Percentiles rank a stretch among this genome's conserved stretches.
phyloP scores from a whole-genome alignment of 2,329 filamentous ascomycete genomes.

The Fusarium gaditjirri region DNA sequence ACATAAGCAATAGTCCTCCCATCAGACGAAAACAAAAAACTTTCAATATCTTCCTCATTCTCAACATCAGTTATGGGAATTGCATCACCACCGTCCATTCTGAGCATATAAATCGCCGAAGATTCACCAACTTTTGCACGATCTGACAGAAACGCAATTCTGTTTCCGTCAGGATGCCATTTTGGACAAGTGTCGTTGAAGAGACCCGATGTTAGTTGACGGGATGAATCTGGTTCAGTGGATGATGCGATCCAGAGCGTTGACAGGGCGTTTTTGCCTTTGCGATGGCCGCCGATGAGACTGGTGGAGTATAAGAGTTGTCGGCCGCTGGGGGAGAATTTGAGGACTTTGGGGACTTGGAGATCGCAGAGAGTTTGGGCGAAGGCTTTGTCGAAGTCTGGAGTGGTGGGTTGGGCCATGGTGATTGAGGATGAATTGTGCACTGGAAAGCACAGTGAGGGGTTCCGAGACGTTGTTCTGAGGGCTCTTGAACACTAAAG shows the following conservation, averaged over 20 bases:
- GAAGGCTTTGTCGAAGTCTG: constrained; percentile 9
- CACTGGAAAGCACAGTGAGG: not conserved
- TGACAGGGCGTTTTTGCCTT: constrained; percentile 20
- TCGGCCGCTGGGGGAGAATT: constrained; percentile 11
- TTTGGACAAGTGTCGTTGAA: not conserved
- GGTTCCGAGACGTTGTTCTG: too few species aligned
- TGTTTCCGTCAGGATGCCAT: constrained; percentile 21
- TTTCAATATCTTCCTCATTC: constrained; percentile 21
- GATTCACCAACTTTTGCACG: constrained; percentile 44
- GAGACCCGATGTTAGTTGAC: constrained; percentile 6
- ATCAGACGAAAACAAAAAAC: constrained; percentile 18
- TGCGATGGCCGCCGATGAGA: not conserved
- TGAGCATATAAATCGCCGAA: constrained; percentile 38
- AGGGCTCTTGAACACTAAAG: too few species aligned
- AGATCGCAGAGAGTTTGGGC: constrained; percentile 24
- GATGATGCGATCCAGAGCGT: constrained; percentile 34
- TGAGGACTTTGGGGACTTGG: constrained; percentile 15
- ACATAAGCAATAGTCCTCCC: constrained; percentile 27
- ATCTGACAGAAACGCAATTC: constrained; percentile 21
- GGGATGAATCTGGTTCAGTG: constrained; percentile 2
- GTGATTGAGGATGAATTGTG: not conserved
- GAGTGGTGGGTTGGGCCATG: not conserved
- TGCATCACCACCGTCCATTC: constrained; percentile 36
- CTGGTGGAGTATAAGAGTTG: constrained; percentile 17
- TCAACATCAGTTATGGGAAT: constrained; percentile 19